Conservation (phyloP, 2,329 filamentous ascomycete genomes). For the Aspergillus aculeatinus region DNA sequence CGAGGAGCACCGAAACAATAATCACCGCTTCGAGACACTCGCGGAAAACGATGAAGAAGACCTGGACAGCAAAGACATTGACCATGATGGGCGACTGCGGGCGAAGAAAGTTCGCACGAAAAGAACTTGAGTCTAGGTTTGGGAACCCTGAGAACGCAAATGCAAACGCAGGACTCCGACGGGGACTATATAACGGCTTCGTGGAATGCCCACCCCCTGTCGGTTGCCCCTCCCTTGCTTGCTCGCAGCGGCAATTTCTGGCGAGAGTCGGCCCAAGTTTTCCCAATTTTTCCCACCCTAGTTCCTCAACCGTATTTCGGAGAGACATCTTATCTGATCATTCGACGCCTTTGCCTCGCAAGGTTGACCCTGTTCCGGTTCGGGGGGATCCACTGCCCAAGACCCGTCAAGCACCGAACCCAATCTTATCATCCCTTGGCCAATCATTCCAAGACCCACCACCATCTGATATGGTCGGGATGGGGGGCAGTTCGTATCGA, state of each 20-base stretch:
- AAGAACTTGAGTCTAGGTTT: background rate
- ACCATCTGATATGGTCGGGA: background rate
- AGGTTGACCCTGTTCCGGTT: background rate
- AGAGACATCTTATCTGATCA: background rate
- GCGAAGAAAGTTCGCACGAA: no score
- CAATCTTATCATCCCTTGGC: background rate
- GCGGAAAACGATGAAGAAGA: constrained; percentile 89
- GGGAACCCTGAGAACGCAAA: background rate
- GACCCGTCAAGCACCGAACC: background rate
- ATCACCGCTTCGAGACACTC: constrained; percentile 81
- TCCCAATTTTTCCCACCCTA: background rate
- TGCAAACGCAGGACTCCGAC: background rate
- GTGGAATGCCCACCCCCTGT: background rate
- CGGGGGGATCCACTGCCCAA: background rate
- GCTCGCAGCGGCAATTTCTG: background rate
- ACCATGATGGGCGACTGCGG: background rate
- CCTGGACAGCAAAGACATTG: constrained; percentile 23
- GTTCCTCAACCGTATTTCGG: background rate
- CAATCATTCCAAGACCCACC: background rate
- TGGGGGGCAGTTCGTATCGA: background rate
- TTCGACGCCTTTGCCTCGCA: background rate
- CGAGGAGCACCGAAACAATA: constrained; percentile 81
- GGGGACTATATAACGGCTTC: background rate
- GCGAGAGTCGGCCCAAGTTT: background rate
- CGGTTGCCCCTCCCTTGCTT: background rate